A percentile compares a stretch with the other conserved stretches of the same genome.
phyloP scores from a whole-genome alignment of 192 early-diverging fungal genomes.

The Coemansia sp. region DNA sequence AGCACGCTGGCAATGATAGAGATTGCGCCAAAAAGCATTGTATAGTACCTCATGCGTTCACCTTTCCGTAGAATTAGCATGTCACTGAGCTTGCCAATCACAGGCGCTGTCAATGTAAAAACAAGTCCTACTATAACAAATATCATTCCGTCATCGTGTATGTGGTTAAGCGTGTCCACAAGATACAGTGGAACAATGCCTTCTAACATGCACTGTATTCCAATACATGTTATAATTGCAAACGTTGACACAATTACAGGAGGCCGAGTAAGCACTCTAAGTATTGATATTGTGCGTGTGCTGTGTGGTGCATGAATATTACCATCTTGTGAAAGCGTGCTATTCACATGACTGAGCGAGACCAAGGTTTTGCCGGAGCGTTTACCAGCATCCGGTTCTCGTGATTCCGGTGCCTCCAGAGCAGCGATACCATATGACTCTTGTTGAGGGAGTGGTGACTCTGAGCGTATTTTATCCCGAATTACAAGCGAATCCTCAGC shows the following conservation, averaged over 20 bases:
- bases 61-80: constrained; percentile 19
- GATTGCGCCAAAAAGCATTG: constrained; percentile 25
- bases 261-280: constrained; percentile 12
- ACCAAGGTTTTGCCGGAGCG: background rate
- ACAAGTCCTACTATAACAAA: constrained; percentile 39
- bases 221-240: constrained; percentile 17
- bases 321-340: background rate
- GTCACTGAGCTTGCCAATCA: constrained; percentile 23
- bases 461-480: background rate
- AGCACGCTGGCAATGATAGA: constrained; percentile 8
- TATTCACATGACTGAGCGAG: background rate
- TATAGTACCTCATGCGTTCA: constrained; percentile 25
- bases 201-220: constrained; percentile 42
- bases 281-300: constrained; percentile 1
- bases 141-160: constrained; percentile 17
- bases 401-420: background rate
- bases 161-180: constrained; percentile 12
- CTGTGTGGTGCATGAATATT: background rate
- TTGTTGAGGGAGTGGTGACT: background rate
- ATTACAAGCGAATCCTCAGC: constrained; percentile 29
- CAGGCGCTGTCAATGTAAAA: constrained; percentile 19
- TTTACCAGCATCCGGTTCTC: background rate
- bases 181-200: constrained; percentile 31
- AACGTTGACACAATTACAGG: constrained; percentile 31
- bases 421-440: background rate